phyloP scores from a whole-genome alignment of 306 rosid species.

The Boehmeria nivea region DNA sequence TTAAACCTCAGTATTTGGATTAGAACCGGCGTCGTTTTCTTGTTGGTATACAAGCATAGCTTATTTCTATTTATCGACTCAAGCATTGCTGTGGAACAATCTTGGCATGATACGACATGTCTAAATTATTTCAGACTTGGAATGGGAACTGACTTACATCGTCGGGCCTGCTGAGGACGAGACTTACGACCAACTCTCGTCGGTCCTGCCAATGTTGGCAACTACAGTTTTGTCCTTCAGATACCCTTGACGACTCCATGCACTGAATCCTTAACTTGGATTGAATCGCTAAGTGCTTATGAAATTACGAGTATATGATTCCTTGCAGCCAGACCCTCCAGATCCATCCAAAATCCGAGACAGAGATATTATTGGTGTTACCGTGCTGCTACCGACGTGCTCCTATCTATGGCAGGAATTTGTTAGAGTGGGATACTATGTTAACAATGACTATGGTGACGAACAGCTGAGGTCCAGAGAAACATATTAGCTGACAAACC shows the following conservation, averaged over 20 bases:
- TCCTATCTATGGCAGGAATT: constrained; percentile 90
- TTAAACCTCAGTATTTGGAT: too few relatives aligned
- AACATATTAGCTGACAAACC: constrained; percentile 92
- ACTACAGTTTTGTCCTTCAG: constrained; percentile 83
- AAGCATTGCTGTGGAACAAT: too few relatives aligned
- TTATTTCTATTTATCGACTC: too few relatives aligned
- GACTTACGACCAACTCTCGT: constrained; percentile 90
- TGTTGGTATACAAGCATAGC: too few relatives aligned
- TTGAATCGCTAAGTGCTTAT: constrained; percentile 1
- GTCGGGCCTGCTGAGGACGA: constrained; percentile 96
- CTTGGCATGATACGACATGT: too few relatives aligned
- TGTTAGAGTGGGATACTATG: constrained; percentile 82
- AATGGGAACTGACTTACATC: constrained; percentile 89
- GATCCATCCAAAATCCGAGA: constrained; percentile 92
- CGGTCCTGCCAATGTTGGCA: constrained; percentile 91
- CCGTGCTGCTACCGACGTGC: constrained; percentile 73
- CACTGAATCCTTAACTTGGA: neutral
- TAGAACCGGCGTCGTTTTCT: too few relatives aligned
- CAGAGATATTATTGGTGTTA: constrained; percentile 87
- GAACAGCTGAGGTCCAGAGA: constrained; percentile 88
- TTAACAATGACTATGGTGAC: constrained; percentile 89
- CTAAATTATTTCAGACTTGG: constrained; percentile 47
- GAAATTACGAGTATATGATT: neutral
- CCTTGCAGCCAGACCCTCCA: constrained; percentile 78
- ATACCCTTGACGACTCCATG: constrained; percentile 26